Percentiles rank a stretch among this genome's conserved stretches.
phyloP scores from a whole-genome alignment of 768 basidiomycete species.

The Podaxis sp. region DNA sequence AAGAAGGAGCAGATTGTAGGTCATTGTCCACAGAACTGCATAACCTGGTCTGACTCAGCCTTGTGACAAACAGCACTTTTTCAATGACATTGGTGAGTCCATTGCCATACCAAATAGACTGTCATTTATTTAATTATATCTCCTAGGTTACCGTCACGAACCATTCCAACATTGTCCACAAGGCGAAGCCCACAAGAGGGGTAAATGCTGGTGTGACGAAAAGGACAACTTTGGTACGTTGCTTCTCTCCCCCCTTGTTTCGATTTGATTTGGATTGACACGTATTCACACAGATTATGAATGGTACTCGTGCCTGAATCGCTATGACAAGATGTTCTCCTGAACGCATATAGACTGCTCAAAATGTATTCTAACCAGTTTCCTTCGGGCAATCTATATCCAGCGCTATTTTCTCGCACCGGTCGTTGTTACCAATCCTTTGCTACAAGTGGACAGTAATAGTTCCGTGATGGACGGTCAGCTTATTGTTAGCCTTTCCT shows the following conservation, averaged over 20 bases:
- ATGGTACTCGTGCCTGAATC: constrained; percentile 87
- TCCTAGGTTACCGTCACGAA: constrained; percentile 72
- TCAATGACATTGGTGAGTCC: constrained; percentile 76
- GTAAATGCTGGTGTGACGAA: constrained; percentile 86
- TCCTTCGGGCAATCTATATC: background rate
- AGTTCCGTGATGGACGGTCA: background rate
- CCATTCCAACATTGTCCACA: constrained; percentile 93
- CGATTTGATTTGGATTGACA: constrained; percentile 1
- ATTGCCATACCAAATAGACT: background rate
- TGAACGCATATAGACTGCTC: background rate
- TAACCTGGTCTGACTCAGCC: constrained; percentile 4
- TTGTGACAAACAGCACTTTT: constrained; percentile 64
- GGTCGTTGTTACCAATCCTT: background rate
- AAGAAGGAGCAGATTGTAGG: constrained; percentile 77
- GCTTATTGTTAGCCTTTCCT: background rate
- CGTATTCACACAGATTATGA: constrained; percentile 55
- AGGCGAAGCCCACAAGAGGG: constrained; percentile 68
- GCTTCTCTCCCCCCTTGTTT: background rate
- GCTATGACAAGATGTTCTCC: constrained; percentile 65
- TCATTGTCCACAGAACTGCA: background rate
- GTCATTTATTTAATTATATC: background rate
- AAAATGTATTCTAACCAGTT: background rate
- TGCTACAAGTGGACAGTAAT: background rate
- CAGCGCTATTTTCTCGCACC: background rate
- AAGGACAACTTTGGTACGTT: constrained; percentile 70